Evolutionary conservation across 768 basidiomycete species (phyloP), one percentile per base, ranked within the genome.

Genomic region (Kwoniella newhampshirensis): DNA sequence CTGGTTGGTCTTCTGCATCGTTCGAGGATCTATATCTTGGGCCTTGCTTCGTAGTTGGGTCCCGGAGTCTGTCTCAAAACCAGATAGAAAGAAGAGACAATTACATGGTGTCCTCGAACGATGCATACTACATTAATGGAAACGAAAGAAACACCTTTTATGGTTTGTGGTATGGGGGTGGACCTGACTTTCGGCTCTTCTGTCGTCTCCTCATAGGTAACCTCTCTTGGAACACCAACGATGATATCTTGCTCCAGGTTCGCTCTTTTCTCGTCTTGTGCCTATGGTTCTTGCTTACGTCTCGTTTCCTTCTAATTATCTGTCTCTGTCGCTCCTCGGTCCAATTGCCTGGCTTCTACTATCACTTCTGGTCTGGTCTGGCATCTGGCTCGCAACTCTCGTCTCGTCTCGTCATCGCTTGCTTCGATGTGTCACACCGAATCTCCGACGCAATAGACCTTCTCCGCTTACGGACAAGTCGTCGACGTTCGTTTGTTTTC

Each of bases 161-260:
- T 41, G 35, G 50, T 48, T 45, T 27, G 30, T 40, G n/a, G n/a
- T 18, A 26, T 26, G 36, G 17, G 5, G 27, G 15, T 32, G 23
- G 26, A 15, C 39, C 21, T 25, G 30, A 32, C 32, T 32, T 8
- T 18, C 18, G 40, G 6, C 7, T 42, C 40, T 42, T 23, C 18
- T 23, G 6, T 7, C 21, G 40, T 42, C 40, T n/a, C 40, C 40
- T 42, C 7, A 35, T 55, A 76, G 74, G 76, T 63, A 77, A 77
- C 63, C 67, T 77, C 54, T 75, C 74, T 51, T 77, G 76, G 76
- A 74, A 77, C 75, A 94, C 92, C 78, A 92, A 85, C 77, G 91
- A 94, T 84, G 91, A 94, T 39, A 84, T 84, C 55, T 83, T 96
- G 68, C 86, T 87, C 79, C 79, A 85, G 81, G 91, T 92, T 83